Base-by-base conservation (phyloP, 495 filamentous ascomycete species). In the Tetracladium setigerum region DNA sequence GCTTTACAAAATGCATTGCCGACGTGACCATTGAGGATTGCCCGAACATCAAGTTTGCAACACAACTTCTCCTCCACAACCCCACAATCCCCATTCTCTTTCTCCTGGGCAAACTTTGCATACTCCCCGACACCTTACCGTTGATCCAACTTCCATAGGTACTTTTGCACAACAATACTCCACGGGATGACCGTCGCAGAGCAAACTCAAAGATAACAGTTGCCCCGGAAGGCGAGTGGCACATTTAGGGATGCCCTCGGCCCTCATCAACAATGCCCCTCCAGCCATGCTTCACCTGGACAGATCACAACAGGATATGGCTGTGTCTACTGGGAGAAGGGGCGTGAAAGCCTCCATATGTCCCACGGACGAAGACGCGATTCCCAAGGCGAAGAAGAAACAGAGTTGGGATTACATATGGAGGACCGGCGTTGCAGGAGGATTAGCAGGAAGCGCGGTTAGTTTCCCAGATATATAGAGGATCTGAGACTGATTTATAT, bases 381-480 rank as follows among this genome's bases (percentile, higher is more conserved):
- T 47, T 50, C 50, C 50, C 24, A 67, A 73, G 42, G 54, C 54
- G 38, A 61, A 62, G 38, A 68, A 73, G 53, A 92, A 86, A 65
- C 82, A 79, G 52, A 94, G 82, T 58, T 59, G 83, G 39, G 85
- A 95, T 46, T 98, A 96, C 68, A 69, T 91, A 38, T 66, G 84
- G 61, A 75, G 84, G 55, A 89, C 82, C 47, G 88, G 85, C 14
- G 61, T 94, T 36, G 91, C 91, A 11, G 91, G 91, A 38, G 91
- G 91, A 11, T 38, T 95, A 48, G 92, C 91, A 33, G 91, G 89
- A 51, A 87, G 88, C 70, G 84, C 83, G 51, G 86, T 90, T 79
- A 47, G 83, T 72, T 50, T 57, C 27, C 6, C 5, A 27, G 2
- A 12, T 11, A 22, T 17, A 27, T 1, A 40, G 53, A 14, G 13